Conservation (phyloP, 2,329 filamentous ascomycete genomes). For the Colletotrichum falcatum region DNA sequence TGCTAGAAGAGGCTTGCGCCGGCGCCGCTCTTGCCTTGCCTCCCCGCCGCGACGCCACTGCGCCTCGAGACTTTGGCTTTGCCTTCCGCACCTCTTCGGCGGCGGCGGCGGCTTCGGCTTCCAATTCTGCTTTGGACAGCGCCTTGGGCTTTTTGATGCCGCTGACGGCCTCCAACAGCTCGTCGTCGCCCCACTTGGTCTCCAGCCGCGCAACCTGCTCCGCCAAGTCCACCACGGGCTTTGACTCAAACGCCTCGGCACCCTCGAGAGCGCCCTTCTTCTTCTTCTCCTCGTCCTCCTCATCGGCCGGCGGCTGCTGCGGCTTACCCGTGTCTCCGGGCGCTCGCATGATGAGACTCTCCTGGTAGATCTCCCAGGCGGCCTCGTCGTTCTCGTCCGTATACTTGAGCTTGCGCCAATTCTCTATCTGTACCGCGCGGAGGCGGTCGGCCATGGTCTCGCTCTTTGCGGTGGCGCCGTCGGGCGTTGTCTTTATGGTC, state of each 20-base stretch:
- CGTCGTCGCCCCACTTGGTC: conserved; percentile 57
- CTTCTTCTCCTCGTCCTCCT: conserved; percentile 45
- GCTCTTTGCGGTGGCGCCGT: conserved; percentile 73
- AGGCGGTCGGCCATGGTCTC: conserved; percentile 83
- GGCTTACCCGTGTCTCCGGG: conserved; percentile 10
- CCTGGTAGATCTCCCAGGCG: conserved; percentile 81
- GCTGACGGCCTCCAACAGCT: conserved; percentile 60
- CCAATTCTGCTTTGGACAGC: conserved; percentile 45
- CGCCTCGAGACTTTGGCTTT: conserved; percentile 40
- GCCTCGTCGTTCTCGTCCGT: conserved; percentile 82
- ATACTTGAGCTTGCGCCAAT: conserved; percentile 84
- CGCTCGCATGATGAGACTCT: conserved; percentile 72
- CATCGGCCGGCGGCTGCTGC: background rate
- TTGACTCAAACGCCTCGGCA: conserved; percentile 17
- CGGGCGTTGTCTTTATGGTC: conserved; percentile 82
- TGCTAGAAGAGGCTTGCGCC: conserved; percentile 42
- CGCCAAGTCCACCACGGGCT: conserved; percentile 46
- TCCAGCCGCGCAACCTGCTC: conserved; percentile 54
- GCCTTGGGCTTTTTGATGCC: conserved; percentile 53
- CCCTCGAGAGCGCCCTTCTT: conserved; percentile 42
- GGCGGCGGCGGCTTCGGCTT: conserved; percentile 44
- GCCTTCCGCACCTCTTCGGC: conserved; percentile 48
- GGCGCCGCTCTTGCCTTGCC: conserved; percentile 45
- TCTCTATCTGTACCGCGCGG: conserved; percentile 81
- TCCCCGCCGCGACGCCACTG: conserved; percentile 45